These are phyloP conservation scores for Pyrenula aspistea DNA, from an alignment of 495 filamentous ascomycete genomes.

Conservation along the genomic window DNA sequence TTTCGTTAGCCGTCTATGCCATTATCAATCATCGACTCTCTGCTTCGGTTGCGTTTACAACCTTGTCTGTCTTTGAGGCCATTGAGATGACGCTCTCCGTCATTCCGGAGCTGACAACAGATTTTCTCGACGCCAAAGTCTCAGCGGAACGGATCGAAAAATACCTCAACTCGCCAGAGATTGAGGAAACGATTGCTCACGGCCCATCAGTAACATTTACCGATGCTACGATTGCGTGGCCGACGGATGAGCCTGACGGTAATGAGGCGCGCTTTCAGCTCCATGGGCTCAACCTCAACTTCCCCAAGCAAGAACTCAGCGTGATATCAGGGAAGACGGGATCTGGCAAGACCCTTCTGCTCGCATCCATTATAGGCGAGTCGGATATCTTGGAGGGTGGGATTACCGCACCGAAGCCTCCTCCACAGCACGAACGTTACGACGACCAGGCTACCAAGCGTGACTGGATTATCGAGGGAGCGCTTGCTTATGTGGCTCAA, in stretches of 20 bases:
- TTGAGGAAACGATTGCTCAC: slow-evolving; percentile 36
- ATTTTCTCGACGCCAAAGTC: slow-evolving; percentile 57
- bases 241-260: slow-evolving; percentile 32
- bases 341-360: slow-evolving; percentile 51
- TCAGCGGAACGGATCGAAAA: slow-evolving; percentile 62
- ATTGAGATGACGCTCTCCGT: slow-evolving; percentile 60
- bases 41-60: slow-evolving; percentile 72
- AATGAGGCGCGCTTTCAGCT: slow-evolving; percentile 48
- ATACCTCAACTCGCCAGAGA: slow-evolving; percentile 59
- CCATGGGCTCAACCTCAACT: slow-evolving; percentile 46
- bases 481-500: slow-evolving; percentile 68
- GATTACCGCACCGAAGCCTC: slow-evolving; percentile 32
- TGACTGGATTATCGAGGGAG: slow-evolving; percentile 59
- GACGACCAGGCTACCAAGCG: slow-evolving; percentile 44
- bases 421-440: slow-evolving; percentile 22
- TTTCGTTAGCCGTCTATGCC: slow-evolving; percentile 59
- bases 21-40: slow-evolving; percentile 45
- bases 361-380: slow-evolving; percentile 51
- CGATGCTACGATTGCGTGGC: slow-evolving; percentile 66
- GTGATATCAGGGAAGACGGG: slow-evolving; percentile 48
- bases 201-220: slow-evolving; percentile 50
- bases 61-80: slow-evolving; percentile 58
- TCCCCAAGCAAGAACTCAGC: slow-evolving; percentile 58
- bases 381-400: slow-evolving; percentile 34
- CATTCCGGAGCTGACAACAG: slow-evolving; percentile 61